These are phyloP conservation scores for Millerago galiae DNA, from an alignment of 805 yeast genomes.

Conservation along the genomic window DNA sequence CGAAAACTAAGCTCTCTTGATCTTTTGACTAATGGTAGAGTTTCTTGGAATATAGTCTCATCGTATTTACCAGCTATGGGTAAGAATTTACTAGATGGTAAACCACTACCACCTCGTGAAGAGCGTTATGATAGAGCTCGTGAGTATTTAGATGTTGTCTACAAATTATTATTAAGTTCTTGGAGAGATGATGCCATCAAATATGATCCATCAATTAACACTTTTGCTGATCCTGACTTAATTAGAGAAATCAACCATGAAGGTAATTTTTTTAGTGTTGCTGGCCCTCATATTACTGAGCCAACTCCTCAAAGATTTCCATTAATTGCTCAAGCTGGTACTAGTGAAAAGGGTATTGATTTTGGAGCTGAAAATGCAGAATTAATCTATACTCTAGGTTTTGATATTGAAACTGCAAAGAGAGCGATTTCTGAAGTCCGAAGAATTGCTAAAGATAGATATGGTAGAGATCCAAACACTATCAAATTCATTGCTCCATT, in stretches of 20 bases:
- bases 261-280: conserved; percentile 33
- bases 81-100: conserved; percentile 31
- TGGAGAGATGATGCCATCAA: conserved; percentile 35
- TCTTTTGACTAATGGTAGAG: conserved; percentile 34
- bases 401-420: conserved; percentile 24
- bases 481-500: conserved; percentile 34
- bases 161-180: conserved; percentile 32
- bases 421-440: conserved; percentile 24
- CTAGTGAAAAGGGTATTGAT: conserved; percentile 32
- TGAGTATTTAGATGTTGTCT: conserved; percentile 35
- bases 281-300: conserved; percentile 33
- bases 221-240: conserved; percentile 29
- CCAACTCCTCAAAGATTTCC: conserved; percentile 40
- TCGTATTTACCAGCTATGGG: conserved; percentile 37
- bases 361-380: conserved; percentile 40
- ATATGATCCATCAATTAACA: conserved; percentile 21
- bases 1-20: conserved; percentile 37
- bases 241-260: conserved; percentile 32
- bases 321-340: conserved; percentile 37
- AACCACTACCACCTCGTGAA: conserved; percentile 32
- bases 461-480: conserved; percentile 31
- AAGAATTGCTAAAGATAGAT: conserved; percentile 26
- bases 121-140: conserved; percentile 35
- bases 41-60: conserved; percentile 41
- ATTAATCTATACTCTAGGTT: conserved; percentile 31